Evolutionary conservation across 371 early-diverging fungal genomes (phyloP), one percentile per base, ranked within the genome.

Genomic region (Apophysomyces trapeziformis): DNA sequence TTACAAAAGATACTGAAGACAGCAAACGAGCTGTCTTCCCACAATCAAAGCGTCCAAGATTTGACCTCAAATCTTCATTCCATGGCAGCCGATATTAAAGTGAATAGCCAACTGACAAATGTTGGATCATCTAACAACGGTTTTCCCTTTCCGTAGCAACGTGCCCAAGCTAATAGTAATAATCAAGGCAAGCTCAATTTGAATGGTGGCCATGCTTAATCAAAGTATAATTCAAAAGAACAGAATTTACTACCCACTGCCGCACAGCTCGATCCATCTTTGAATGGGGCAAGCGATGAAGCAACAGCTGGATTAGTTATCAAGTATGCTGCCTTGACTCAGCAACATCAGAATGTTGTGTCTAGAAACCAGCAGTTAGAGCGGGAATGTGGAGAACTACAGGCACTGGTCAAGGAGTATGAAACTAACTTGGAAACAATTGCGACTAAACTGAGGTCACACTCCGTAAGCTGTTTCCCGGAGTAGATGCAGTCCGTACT

Each of bases 11-110:
- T 80, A 54, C 67, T 70, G 62, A 71, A 71, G 32, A 18, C 76
- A 26, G 64, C 76, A 26, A 78, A 69, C 61, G 81, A 76, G 45
- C 37, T 77, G 36, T 58, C 71, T 16, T 60, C 64, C 11, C 74
- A 72, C 32, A 74, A 78, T 35, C 76, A 78, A 54, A 61, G 64
- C 2, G 77, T 78, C 43, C 76, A 80, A 38, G 73, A 74, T 4
- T 26, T 80, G 6, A 75, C 76, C 8, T 7, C 65, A 1, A 68
- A 61, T 4, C 37, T 78, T 9, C 63, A 62, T 8, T 38, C 57
- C 4, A 74, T 76, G 43, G 35, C 76, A 14, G 35, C 47, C 14
- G 75, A 78, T 41, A 47, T 73, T 9, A 76, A 80, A 64, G 80
- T 80, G n/a, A 67, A 45, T n/a, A n/a, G 44, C 8, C 18, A 4